These are phyloP conservation scores for Lipomyces yarrowii DNA, from an alignment of 1,139 yeast species.

Conservation along the genomic window DNA sequence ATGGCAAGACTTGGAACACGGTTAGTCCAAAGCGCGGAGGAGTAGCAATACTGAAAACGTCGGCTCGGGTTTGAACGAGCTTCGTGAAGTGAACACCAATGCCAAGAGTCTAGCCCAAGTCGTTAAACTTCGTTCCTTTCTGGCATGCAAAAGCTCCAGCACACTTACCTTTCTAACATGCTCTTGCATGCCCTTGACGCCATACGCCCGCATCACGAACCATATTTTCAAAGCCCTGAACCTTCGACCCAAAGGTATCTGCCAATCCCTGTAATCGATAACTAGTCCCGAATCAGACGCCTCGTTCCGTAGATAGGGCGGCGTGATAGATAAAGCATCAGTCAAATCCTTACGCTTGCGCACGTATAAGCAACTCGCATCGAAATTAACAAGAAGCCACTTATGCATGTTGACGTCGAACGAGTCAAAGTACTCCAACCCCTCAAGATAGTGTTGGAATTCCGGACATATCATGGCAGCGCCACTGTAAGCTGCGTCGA, in stretches of 20 bases:
- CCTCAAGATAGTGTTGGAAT: constrained; percentile 26
- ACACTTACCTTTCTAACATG: constrained; percentile 25
- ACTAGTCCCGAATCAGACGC: constrained; percentile 34
- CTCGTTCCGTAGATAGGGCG: constrained; percentile 33
- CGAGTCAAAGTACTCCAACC: constrained; percentile 33
- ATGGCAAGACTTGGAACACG: constrained; percentile 29
- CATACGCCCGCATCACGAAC: constrained; percentile 36
- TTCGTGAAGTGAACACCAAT: constrained; percentile 28
- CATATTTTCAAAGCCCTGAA: constrained; percentile 35
- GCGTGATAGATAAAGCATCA: constrained; percentile 33
- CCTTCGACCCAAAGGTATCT: constrained; percentile 35
- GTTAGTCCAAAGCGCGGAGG: constrained; percentile 33
- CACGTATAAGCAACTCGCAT: constrained; percentile 33
- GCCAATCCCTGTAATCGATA: constrained; percentile 36
- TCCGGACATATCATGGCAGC: constrained; percentile 35
- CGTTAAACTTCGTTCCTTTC: too few relatives aligned
- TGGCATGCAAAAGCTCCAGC: background rate
- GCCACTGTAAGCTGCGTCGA: constrained; percentile 36
- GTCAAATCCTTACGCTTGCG: constrained; percentile 30
- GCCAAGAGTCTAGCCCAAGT: constrained; percentile 14
- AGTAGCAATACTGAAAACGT: constrained; percentile 25
- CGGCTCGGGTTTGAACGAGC: constrained; percentile 21
- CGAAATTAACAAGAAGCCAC: constrained; percentile 35
- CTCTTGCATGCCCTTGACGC: constrained; percentile 31
- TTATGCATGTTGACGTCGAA: constrained; percentile 36